Conservation (phyloP, 2,329 filamentous ascomycete genomes). For the Claviceps quebecensis region DNA sequence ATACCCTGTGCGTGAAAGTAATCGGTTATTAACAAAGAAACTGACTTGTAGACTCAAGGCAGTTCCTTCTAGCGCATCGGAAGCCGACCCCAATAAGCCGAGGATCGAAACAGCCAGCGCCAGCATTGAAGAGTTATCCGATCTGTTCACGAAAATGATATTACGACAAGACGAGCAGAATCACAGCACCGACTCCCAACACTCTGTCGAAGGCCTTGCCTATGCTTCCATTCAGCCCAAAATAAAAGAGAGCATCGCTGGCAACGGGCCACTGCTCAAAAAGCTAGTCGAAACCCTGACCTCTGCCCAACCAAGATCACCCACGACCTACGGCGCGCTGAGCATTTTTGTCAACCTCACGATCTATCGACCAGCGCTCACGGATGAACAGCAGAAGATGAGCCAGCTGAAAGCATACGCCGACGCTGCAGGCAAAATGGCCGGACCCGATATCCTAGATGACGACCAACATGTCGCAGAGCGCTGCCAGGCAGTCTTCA, state of each 20-base stretch:
- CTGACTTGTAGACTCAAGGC: constrained; percentile 39
- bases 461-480: constrained; percentile 61
- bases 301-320: constrained; percentile 47
- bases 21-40: constrained; percentile 24
- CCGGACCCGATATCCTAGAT: constrained; percentile 52
- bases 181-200: constrained; percentile 41
- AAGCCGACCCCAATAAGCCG: constrained; percentile 25
- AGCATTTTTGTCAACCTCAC: constrained; percentile 81
- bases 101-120: constrained; percentile 40
- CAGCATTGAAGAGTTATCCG: constrained; percentile 51
- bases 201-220: constrained; percentile 79
- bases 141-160: constrained; percentile 53
- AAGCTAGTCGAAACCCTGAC: constrained; percentile 51
- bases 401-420: constrained; percentile 88
- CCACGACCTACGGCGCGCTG: constrained; percentile 69
- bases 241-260: constrained; percentile 68
- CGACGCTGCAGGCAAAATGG: constrained; percentile 59
- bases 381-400: constrained; percentile 88
- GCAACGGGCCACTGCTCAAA: constrained; percentile 54
- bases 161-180: constrained; percentile 39
- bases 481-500: constrained; percentile 66
- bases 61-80: constrained; percentile 30
- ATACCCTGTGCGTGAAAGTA: neutral
- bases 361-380: constrained; percentile 58
- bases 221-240: constrained; percentile 78